Conservation (phyloP, 2,329 filamentous ascomycete species). For the Botrytis porri region DNA sequence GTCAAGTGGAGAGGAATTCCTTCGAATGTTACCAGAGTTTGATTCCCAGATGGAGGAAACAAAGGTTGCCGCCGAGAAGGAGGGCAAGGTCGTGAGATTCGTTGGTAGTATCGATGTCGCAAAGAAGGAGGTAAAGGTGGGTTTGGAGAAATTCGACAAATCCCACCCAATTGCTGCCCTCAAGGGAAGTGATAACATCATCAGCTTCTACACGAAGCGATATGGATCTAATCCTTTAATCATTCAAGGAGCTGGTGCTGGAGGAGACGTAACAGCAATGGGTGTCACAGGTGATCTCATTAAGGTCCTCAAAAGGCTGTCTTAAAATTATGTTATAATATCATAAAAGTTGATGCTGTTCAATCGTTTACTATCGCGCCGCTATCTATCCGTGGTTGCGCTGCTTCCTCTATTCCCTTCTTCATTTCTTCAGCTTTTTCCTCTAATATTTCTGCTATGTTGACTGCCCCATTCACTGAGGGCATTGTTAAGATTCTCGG, state of each 20-base stretch:
- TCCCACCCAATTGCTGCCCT: conserved; percentile 89
- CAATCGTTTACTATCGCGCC: conserved; percentile 25
- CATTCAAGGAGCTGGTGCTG: conserved; percentile 90
- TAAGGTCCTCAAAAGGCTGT: conserved; percentile 70
- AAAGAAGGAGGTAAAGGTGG: conserved; percentile 82
- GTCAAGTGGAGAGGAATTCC: conserved; percentile 78
- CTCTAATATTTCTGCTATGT: conserved; percentile 20
- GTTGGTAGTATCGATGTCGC: conserved; percentile 88
- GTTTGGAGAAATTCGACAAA: conserved; percentile 82
- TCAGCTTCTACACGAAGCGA: conserved; percentile 95
- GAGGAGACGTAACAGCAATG: conserved; percentile 96
- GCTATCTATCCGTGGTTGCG: conserved; percentile 26
- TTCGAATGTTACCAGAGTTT: conserved; percentile 74
- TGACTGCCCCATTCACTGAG: not conserved
- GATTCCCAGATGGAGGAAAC: conserved; percentile 87
- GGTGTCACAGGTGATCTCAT: conserved; percentile 91
- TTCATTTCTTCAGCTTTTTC: conserved; percentile 23
- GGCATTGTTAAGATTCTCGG: conserved; percentile 32
- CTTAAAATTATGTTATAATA: conserved; percentile 22
- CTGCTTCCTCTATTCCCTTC: conserved; percentile 25
- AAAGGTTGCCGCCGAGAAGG: conserved; percentile 78
- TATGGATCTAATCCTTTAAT: conserved; percentile 91
- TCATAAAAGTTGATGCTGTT: conserved; percentile 21
- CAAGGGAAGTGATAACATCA: conserved; percentile 98
- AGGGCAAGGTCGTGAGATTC: conserved; percentile 90